phyloP scores from a whole-genome alignment of 2,329 filamentous ascomycete species.

The Colletotrichum tanaceti region DNA sequence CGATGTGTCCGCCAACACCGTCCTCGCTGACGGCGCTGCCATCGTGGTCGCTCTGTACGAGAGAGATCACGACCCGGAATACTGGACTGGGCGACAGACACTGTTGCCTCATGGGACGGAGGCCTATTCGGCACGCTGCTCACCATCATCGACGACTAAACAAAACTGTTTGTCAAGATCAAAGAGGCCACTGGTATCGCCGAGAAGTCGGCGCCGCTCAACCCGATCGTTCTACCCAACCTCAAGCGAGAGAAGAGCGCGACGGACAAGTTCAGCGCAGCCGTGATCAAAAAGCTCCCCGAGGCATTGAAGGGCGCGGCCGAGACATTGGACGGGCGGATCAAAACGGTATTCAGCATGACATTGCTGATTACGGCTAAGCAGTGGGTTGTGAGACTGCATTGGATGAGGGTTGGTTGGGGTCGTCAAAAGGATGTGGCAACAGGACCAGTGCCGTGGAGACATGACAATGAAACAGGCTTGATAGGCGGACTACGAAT shows the following conservation, averaged over 20 bases:
- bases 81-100: constrained; percentile 49
- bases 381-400: neutral
- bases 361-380: constrained; percentile 49
- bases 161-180: constrained; percentile 54
- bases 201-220: constrained; percentile 52
- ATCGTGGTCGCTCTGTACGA: constrained; percentile 54
- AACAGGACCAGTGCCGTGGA: neutral
- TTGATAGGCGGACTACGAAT: neutral
- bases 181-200: constrained; percentile 53
- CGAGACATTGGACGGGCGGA: constrained; percentile 50
- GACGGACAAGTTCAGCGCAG: constrained; percentile 52
- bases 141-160: constrained; percentile 54
- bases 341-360: constrained; percentile 54
- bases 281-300: constrained; percentile 56
- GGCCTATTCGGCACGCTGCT: constrained; percentile 51
- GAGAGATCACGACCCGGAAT: constrained; percentile 49
- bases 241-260: constrained; percentile 55
- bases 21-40: constrained; percentile 49
- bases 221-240: constrained; percentile 56
- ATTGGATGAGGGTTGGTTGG: neutral
- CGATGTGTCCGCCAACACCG: constrained; percentile 37
- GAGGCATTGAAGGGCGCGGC: constrained; percentile 49
- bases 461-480: neutral
- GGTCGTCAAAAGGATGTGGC: neutral
- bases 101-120: constrained; percentile 54